Evolutionary conservation across 176 grass and related monocot genomes (phyloP).

Genomic region (Pharus latifolius): DNA sequence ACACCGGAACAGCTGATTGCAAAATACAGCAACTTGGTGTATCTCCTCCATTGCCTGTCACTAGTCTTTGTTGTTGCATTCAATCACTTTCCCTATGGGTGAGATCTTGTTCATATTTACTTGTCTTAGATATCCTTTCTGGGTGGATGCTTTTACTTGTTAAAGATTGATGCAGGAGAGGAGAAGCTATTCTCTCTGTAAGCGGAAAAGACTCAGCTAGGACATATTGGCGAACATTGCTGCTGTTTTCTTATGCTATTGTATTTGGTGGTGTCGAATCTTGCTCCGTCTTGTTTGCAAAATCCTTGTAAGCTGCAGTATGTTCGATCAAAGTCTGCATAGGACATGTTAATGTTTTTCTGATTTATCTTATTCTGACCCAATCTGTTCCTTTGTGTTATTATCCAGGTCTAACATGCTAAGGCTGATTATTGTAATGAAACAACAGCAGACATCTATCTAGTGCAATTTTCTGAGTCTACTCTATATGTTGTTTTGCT

Average conservation of each 20-base stretch:
- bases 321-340: background rate
- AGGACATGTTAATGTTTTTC: background rate
- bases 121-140: no score
- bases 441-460: background rate
- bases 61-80: slow-evolving; percentile 31
- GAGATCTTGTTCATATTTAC: background rate
- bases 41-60: slow-evolving; percentile 45
- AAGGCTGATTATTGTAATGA: slow-evolving; percentile 39
- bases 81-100: no score
- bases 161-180: slow-evolving; percentile 26
- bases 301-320: slow-evolving; percentile 57
- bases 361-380: background rate
- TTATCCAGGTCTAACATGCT: slow-evolving; percentile 47
- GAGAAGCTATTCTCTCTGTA: slow-evolving; percentile 21
- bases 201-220: slow-evolving; percentile 25
- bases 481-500: background rate
- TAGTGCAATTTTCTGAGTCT: no score
- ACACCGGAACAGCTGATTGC: slow-evolving; percentile 45
- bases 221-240: slow-evolving; percentile 33
- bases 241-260: slow-evolving; percentile 49
- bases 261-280: slow-evolving; percentile 52
- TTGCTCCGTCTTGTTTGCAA: slow-evolving; percentile 52
- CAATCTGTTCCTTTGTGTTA: background rate
- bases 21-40: slow-evolving; percentile 48
- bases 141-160: background rate